Evolutionary conservation across 352 stramenopile species (phyloP), one percentile per base, ranked within the genome.

Genomic region (Hyaloperonospora brassicae): DNA sequence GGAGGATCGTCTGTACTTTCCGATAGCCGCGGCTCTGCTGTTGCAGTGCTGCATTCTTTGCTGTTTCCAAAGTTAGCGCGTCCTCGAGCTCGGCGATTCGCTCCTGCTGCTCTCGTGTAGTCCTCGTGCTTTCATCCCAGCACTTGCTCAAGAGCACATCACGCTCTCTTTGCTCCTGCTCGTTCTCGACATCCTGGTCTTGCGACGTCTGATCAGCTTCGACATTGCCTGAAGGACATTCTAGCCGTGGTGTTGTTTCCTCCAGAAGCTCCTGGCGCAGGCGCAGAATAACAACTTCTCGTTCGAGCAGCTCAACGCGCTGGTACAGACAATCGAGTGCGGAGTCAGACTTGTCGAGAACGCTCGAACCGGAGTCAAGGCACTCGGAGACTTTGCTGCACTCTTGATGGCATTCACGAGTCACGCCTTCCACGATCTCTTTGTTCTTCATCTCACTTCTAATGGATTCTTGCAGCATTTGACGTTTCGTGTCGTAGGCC

Each of bases 281-380:
- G 1, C 38, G 25, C 48, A 68, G 55, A 27, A 47, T 51, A 11
- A 46, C 47, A 31, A 68, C 22, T 14, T 68, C 56, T 38, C 24
- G 50, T 39, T 70, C 58, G 17, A 70, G 31, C n/a, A 55, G 23
- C 24, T 61, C 58, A n/a, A 70, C 51, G 27, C 62, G 62, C 40
- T 45, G 30, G 31, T 48, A 40, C 9, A 68, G 34, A 56, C 38
- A 43, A 5, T 52, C 47, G 7, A 52, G 24, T 27, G 53, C 50
- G 31, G 27, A 3, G 34, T 22, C 48, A 38, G 31, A 11, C 17
- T 50, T 40, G 11, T 50, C 23, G 4, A 36, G 14, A 2, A 35
- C 21, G 31, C 39, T 55, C n/a, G 17, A 47, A 47, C 11, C 41
- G 2, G 22, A 25, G 10, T 59, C 48, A 38, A 41, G 3, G 23